Evolutionary conservation across 164 flowering plant genomes (phyloP), one percentile per base, ranked within the genome.

Genomic region (Macadamia integrifolia): DNA sequence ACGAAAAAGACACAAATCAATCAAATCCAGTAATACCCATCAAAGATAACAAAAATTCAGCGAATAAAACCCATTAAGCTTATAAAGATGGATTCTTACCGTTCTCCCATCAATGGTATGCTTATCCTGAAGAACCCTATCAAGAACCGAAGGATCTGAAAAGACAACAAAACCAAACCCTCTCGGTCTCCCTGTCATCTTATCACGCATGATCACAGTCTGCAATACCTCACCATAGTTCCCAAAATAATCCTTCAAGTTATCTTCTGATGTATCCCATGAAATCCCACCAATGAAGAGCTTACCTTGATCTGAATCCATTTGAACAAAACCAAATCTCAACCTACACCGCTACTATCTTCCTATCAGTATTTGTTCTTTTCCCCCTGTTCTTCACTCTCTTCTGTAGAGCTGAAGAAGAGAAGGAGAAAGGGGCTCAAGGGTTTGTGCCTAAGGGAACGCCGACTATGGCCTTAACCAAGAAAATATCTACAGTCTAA

Each of bases 281-380:
- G 98, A 93, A 48, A 93, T 90, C 76, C 98, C 98, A 1, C 97
- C 98, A 9, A 93, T 85, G 64, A 91, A 93, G 1, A 93, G 82
- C 90, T 93, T 93, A 35, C 96, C 98, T 67, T 88, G 92, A 86
- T 93, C 97, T 62, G 97, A 86, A 83, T 93, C 97, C 98, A 91
- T 93, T 9, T 46, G 13, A 35, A 35, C 40, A 2, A 2, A 35
- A 35, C 40, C 5, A 35, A 35, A 35, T 35, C 58, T 58, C 52
- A 35, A 2, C 49, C 65, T 58, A 15, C 48, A 43, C 46, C 56
- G 56, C 32, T 59, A 30, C 44, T 61, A 6, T 31, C 15, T 13
- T 18, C 3, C 40, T 30, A 32, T 29, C 40, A 6, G 40, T 59
- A 3, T 11, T 11, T 59, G 40, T 59, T 30, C 40, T 60, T 31